phyloP scores from a whole-genome alignment of 495 filamentous ascomycete species.

The Poronia punctata region DNA sequence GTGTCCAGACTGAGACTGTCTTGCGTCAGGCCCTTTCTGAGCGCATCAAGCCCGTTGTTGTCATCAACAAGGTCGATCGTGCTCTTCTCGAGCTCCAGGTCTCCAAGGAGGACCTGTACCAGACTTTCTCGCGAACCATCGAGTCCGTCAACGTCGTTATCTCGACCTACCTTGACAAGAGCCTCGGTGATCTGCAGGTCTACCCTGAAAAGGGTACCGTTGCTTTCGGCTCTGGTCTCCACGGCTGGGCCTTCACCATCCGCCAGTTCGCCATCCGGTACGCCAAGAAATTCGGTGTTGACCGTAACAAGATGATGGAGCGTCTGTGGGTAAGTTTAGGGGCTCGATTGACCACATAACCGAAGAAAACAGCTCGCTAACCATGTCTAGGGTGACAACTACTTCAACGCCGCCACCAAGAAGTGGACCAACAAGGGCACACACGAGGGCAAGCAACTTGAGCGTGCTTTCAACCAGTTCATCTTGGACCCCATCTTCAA shows the following conservation, averaged over 20 bases:
- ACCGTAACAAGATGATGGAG: constrained; percentile 99
- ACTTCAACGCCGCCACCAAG: constrained; percentile 99
- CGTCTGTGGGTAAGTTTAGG: constrained; percentile 79
- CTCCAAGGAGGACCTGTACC: constrained; percentile 97
- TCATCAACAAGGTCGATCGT: constrained; percentile 99
- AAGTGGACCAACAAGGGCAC: constrained; percentile 90
- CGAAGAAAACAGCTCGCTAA: constrained; percentile 3
- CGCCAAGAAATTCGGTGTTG: constrained; percentile 99
- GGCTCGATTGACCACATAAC: neutral
- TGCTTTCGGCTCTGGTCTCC: constrained; percentile 98
- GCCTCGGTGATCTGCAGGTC: constrained; percentile 95
- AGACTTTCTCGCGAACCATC: constrained; percentile 97
- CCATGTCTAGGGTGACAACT: constrained; percentile 76
- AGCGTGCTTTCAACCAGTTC: constrained; percentile 99
- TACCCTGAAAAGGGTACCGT: constrained; percentile 94
- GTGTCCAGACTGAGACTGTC: constrained; percentile 99
- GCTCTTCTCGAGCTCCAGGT: constrained; percentile 97
- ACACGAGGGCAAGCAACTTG: constrained; percentile 77
- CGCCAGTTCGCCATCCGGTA: constrained; percentile 95
- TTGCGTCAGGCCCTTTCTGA: constrained; percentile 98
- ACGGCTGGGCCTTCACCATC: constrained; percentile 99
- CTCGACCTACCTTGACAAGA: constrained; percentile 96
- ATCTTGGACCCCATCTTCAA: constrained; percentile 99
- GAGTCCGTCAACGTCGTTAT: constrained; percentile 99
- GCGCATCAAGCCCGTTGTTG: constrained; percentile 98